Percentiles rank a stretch among this genome's conserved stretches.
Conservation (phyloP, 768 basidiomycete species). For the Lentinula sp. region DNA sequence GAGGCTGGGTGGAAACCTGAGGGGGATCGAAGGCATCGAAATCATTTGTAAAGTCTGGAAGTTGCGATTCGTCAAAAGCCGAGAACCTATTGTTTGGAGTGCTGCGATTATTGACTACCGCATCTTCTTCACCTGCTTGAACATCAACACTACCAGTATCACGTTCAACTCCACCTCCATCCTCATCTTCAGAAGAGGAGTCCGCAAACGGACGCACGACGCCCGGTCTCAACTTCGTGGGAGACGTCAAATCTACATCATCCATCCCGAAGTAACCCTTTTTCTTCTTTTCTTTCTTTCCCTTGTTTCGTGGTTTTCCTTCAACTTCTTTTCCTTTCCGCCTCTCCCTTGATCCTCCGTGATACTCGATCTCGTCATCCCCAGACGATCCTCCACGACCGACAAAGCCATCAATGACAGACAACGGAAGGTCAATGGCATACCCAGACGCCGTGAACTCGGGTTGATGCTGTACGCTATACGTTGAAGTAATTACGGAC, state of each 20-base stretch:
- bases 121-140: too few relatives aligned
- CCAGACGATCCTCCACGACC: background rate
- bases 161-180: background rate
- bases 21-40: background rate
- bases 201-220: background rate
- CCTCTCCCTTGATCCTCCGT: background rate
- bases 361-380: background rate
- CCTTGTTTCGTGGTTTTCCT: background rate
- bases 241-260: conserved; percentile 1
- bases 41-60: conserved; percentile 1
- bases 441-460: conserved; percentile 4
- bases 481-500: background rate
- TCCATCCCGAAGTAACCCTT: conserved; percentile 3
- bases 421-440: background rate
- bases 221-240: background rate
- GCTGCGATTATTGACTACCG: background rate
- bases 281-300: background rate
- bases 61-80: background rate
- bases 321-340: background rate
- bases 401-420: conserved; percentile 1
- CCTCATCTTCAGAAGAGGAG: background rate
- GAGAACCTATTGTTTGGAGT: background rate
- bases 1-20: background rate
- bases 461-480: background rate
- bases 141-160: background rate